Base-by-base conservation (phyloP, 2,329 filamentous ascomycete species). In the Claviceps fusiformis region DNA sequence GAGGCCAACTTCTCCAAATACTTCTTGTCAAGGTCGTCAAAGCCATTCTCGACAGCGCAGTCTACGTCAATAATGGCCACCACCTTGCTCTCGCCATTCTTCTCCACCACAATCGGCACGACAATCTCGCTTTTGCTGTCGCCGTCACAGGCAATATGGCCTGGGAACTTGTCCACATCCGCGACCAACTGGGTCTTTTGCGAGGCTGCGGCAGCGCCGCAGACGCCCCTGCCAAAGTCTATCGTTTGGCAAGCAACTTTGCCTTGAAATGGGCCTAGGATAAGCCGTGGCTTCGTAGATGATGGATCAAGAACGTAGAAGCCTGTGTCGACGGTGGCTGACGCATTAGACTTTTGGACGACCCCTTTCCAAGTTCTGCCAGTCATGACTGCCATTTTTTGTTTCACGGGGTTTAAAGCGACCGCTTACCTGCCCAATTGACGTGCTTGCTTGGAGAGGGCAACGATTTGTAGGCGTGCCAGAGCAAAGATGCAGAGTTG, bases 181-280 rank as follows among this genome's bases (percentile, higher is more conserved):
- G 74, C 70, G 0, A 86, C 78, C 7, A 90, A 67, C 70, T 88
- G 85, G 11, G 87, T 90, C 57, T 70, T 65, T 48, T 70, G 69
- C 3, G 73, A 77, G 29, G 75, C 65, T 1, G 86, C 87, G 0
- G 87, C 86, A 7, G 80, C 71, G 3, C 88, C 88, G 66, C 88
- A 92, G 5, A 93, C 88, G 35, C 88, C 88, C 46, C 79, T 77
- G 9, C 83, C 82, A 59, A 90, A 87, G 6, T 74, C 70, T 62
- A 93, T 92, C 17, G 78, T 84, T 68, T 93, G 87, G 65, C 88
- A 93, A 9, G 88, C 88, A 3, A 85, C 81, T 64, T 89, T 87
- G 59, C 87, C 87, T 61, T 89, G 85, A 68, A 92, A 92, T 0
- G 87, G 87, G 0, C 86, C 87, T 1, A 92, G 80, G 60, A 91